Evolutionary conservation across 2,329 filamentous ascomycete genomes (phyloP), one percentile per base, ranked within the genome.

Genomic region (Penicillium rolfsii): DNA sequence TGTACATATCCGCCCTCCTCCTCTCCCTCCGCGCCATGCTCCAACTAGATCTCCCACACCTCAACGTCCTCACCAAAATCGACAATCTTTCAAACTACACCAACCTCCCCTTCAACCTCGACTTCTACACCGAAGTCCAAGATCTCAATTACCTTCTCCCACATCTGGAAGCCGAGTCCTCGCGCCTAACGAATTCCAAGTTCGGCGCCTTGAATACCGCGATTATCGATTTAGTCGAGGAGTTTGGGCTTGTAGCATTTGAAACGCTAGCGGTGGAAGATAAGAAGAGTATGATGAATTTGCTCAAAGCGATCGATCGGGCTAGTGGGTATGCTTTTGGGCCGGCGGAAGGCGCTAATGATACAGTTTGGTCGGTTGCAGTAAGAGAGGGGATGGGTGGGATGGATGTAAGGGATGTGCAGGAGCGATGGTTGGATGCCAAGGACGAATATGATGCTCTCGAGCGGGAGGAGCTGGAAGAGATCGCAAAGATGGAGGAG

Each of bases 1-100:
- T 98, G 62, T 99, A 97, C 78, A 90, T 99, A 61, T 96, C 94
- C 67, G 95, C 96, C 70, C 84, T 99, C 59, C 88, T 99, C 59
- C 88, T 99, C 26, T 94, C 93, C 58, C 87, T 99, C 65, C 90
- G 95, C 67, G 93, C 92, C 70, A 99, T 99, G 94, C 87, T 99
- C 56, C 95, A 98, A 79, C 94, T 99, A 85, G 95, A 98, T 73
- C 90, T 98, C 63, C 93, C 95, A 0, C 92, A 97, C 73, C 83
- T 99, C 67, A 99, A 99, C 73, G 91, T 99, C 64, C 85, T 99
- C 28, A 97, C 93, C 60, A 99, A 99, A 80, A 96, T 99, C 79
- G 95, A 99, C 79, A 97, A 97, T 73, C 83, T 99, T 57, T 82
- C 88, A 38, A 87, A 89, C 55, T 97, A 97, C 73, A 89, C 91